Base-by-base conservation (phyloP, 495 filamentous ascomycete species). In the Penicillium paradoxum region DNA sequence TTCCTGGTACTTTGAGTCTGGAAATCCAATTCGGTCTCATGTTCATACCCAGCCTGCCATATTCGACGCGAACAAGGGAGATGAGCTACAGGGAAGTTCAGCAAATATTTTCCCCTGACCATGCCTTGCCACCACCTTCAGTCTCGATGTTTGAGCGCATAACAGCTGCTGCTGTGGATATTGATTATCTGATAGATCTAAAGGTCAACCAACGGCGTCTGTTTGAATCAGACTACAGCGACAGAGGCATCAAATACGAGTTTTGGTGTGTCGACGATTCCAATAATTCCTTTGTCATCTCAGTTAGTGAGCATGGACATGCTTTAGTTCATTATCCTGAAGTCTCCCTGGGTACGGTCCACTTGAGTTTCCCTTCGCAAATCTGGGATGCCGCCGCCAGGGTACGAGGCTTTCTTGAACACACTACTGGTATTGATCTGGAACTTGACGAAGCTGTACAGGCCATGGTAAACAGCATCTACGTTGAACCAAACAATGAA, bases 331-430 rank as follows among this genome's bases (percentile, higher is more conserved):
- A 50, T 4, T 48, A 58, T 0, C 47, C 64, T 6, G 45, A 39
- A 14, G 24, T 37, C 24, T 29, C n/a, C 0, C 51, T 69, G 0
- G 75, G 72, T 1, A 58, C 57, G 1, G 56, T 72, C 5, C 67
- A 75, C 41, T 52, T 74, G 1, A 74, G 76, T 42, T 77, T 72
- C 42, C 76, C 78, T 1, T 65, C 55, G 4, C 55, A 66, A 3
- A 63, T 66, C 11, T 81, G 77, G 77, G 79, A 81, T 60, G 72
- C 77, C 8, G 62, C 64, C 14, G 54, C 67, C 1, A 51, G 54
- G 8, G 27, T 77, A 14, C 57, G 36, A 36, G 64, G 67, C 0
- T 22, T 24, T 15, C 54, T 45, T n/a, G 44, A 51, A 4, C 53
- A 60, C 25, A 22, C 17, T 2, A 22, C n/a, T n/a, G 51, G 49